Evolutionary conservation across 228 moss, liverwort and hornwort species (phyloP).

Genomic region (Sphagnum fallax): DNA sequence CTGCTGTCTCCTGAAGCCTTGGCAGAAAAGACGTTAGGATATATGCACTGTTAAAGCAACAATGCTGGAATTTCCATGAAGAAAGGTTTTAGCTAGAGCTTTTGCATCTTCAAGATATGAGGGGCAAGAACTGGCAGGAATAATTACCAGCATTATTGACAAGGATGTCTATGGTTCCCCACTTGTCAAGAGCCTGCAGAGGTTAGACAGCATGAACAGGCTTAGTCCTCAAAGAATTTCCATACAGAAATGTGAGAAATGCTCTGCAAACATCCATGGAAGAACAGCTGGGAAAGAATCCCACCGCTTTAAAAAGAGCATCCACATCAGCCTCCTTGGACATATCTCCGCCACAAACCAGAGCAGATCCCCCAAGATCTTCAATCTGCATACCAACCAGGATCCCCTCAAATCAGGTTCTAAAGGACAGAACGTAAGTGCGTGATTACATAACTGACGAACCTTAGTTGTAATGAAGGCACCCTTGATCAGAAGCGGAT

Average conservation of each 20-base stretch:
- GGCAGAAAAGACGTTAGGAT: too few species aligned
- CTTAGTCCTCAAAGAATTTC: neutral
- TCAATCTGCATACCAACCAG: slow-evolving; percentile 43
- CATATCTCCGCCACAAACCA: slow-evolving; percentile 81
- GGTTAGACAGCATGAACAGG: slow-evolving; percentile 4
- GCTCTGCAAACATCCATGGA: neutral
- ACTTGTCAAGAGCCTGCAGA: slow-evolving; percentile 80
- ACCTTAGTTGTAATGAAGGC: too few species aligned
- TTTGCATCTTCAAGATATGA: too few species aligned
- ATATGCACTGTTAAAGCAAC: too few species aligned
- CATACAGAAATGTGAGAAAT: neutral
- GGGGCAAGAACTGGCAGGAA: too few species aligned
- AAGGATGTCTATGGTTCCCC: slow-evolving; percentile 81
- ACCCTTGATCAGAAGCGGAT: too few species aligned
- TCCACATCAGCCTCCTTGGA: slow-evolving; percentile 81
- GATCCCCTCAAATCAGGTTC: neutral
- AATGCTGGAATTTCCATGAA: too few species aligned
- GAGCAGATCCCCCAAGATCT: slow-evolving; percentile 76
- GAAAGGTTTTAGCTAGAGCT: too few species aligned
- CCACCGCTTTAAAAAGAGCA: slow-evolving; percentile 77
- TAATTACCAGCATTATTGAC: slow-evolving; percentile 85
- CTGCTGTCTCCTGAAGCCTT: neutral
- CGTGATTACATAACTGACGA: neutral
- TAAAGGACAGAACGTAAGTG: neutral
- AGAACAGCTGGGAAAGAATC: slow-evolving; percentile 1